A percentile compares a stretch with the other conserved stretches of the same genome.
Evolutionary conservation across 2,329 filamentous ascomycete species (phyloP).

Genomic region (Ceratocystis alfenasii): DNA sequence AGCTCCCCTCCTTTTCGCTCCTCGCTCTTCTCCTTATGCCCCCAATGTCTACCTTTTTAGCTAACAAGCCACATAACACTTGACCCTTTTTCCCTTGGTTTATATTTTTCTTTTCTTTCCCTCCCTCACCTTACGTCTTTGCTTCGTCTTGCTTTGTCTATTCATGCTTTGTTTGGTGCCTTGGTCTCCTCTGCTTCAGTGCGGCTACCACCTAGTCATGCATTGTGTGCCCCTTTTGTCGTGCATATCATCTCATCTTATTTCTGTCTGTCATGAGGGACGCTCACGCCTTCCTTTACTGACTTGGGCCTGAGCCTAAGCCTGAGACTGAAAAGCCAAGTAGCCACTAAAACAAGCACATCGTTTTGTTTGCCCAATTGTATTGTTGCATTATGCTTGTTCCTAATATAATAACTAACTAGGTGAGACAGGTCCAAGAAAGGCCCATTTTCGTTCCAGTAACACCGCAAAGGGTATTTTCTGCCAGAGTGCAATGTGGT

Average conservation of each 20-base stretch:
- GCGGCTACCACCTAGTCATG: slow-evolving; percentile 4
- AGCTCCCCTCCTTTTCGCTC: slow-evolving; percentile 7
- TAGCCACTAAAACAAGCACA: background rate
- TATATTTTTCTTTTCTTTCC: background rate
- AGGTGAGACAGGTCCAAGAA: background rate
- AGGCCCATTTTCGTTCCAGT: background rate
- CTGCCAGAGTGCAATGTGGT: too few relatives aligned
- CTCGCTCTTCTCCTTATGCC: background rate
- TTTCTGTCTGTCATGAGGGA: background rate
- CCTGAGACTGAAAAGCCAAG: background rate
- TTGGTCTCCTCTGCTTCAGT: slow-evolving; percentile 7
- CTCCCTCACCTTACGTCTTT: background rate
- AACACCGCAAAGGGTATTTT: background rate
- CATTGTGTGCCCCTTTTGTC: slow-evolving; percentile 17
- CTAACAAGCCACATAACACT: background rate
- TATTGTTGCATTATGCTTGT: background rate
- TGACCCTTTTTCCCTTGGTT: background rate
- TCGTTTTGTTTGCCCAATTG: background rate
- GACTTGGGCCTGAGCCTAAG: too few relatives aligned
- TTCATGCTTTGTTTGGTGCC: slow-evolving; percentile 2
- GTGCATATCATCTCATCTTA: slow-evolving; percentile 19
- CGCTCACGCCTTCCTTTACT: background rate
- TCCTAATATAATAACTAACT: background rate
- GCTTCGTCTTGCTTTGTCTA: background rate
- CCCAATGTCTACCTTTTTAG: background rate